A percentile compares a stretch with the other conserved stretches of the same genome.
phyloP scores from a whole-genome alignment of 2,329 filamentous ascomycete species.

The Pyrenochaeta sp. region DNA sequence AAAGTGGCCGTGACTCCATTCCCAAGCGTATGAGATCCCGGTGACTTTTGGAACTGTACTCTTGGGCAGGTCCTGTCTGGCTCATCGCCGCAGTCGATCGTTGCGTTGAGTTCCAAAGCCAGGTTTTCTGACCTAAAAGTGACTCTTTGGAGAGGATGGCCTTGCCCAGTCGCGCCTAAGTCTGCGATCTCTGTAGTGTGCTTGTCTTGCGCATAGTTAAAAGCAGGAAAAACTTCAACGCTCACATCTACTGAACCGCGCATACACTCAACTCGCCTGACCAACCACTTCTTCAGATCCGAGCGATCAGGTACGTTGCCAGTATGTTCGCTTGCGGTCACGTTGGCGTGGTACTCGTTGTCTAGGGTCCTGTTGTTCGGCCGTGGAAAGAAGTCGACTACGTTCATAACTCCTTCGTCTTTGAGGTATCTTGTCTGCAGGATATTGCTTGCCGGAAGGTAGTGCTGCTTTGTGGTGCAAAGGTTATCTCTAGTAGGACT shows the following conservation, averaged over 20 bases:
- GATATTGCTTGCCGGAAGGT: conserved; percentile 77
- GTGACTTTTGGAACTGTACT: conserved; percentile 65
- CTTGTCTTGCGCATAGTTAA: conserved; percentile 68
- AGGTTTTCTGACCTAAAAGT: conserved; percentile 68
- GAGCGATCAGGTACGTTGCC: conserved; percentile 35
- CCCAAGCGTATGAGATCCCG: conserved; percentile 62
- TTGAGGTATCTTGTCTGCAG: conserved; percentile 80
- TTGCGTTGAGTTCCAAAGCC: conserved; percentile 73
- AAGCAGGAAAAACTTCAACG: conserved; percentile 72
- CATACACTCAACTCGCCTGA: conserved; percentile 76
- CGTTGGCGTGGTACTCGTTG: conserved; percentile 45
- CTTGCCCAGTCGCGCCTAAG: conserved; percentile 15
- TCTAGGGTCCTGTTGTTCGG: conserved; percentile 66
- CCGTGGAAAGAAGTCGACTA: conserved; percentile 79
- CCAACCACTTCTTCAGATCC: conserved; percentile 72
- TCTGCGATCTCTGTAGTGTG: conserved; percentile 67
- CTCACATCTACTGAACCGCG: conserved; percentile 71
- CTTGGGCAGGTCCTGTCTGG: conserved; percentile 57
- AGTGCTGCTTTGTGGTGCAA: conserved; percentile 79
- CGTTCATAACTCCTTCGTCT: conserved; percentile 76
- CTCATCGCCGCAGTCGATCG: conserved; percentile 68
- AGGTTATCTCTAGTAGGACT: conserved; percentile 56
- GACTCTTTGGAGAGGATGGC: conserved; percentile 49
- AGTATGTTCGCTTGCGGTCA: conserved; percentile 33
- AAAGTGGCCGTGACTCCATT: conserved; percentile 70